phyloP scores from a whole-genome alignment of 2,329 filamentous ascomycete species.

The Fusarium sp. region DNA sequence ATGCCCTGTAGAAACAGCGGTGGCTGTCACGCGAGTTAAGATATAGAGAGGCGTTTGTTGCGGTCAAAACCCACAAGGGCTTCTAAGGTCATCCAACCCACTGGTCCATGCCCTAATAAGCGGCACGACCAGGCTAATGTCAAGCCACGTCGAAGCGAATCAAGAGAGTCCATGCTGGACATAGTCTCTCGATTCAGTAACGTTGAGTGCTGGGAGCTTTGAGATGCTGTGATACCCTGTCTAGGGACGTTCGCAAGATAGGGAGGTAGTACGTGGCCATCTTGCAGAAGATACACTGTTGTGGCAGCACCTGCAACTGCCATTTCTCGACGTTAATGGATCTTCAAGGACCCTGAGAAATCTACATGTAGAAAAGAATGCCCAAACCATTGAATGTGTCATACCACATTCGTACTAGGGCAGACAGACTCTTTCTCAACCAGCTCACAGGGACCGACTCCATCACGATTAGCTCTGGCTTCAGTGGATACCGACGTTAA shows the following conservation, averaged over 20 bases:
- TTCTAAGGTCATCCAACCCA: constrained; percentile 22
- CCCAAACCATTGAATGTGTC: constrained; percentile 8
- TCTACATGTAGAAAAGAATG: constrained; percentile 6
- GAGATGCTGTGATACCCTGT: not conserved
- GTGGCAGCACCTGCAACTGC: not conserved
- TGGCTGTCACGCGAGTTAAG: constrained; percentile 24
- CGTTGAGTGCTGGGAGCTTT: not conserved
- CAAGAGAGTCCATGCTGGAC: not conserved
- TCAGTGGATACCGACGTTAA: constrained; percentile 27
- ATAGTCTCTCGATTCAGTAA: constrained; percentile 1
- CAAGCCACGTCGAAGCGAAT: constrained; percentile 7
- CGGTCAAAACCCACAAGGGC: constrained; percentile 23
- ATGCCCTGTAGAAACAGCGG: not conserved
- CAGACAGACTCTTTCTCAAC: not conserved
- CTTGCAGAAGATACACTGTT: not conserved
- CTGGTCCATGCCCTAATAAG: constrained; percentile 10
- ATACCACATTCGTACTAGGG: constrained; percentile 32
- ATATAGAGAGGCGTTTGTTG: constrained; percentile 23
- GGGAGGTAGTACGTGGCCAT: not conserved
- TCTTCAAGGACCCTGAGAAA: constrained; percentile 25
- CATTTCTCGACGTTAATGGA: not conserved
- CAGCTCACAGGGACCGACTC: constrained; percentile 16
- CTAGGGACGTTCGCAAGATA: not conserved
- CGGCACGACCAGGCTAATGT: constrained; percentile 3
- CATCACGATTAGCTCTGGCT: constrained; percentile 30